These are phyloP conservation scores for Annulohypoxylon truncatum DNA, from an alignment of 2,329 filamentous ascomycete species.

Conservation along the genomic window DNA sequence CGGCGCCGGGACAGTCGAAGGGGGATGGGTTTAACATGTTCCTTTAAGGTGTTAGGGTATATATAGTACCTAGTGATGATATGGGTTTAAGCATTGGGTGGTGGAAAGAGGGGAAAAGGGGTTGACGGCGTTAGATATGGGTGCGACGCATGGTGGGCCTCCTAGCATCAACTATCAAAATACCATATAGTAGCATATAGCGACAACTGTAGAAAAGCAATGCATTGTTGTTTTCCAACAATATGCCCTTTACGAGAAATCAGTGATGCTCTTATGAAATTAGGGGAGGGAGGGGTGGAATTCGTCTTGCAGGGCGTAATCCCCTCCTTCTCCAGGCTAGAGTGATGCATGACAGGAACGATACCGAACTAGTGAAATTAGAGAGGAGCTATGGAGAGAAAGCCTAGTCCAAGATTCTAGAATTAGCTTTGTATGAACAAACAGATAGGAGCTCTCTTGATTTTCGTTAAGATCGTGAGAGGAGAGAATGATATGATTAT, in stretches of 20 bases:
- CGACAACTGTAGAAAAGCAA: neutral
- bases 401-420: too few relatives aligned
- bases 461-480: too few relatives aligned
- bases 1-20: constrained; percentile 33
- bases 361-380: too few relatives aligned
- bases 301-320: too few relatives aligned
- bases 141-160: neutral
- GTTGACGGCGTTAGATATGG: neutral
- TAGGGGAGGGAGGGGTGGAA: neutral
- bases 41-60: constrained; percentile 16
- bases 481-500: neutral
- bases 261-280: neutral
- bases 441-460: neutral
- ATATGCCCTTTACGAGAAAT: neutral
- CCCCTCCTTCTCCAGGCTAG: too few relatives aligned
- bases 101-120: neutral
- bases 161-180: neutral
- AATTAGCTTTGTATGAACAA: too few relatives aligned
- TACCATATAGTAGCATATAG: neutral
- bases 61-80: neutral
- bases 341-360: too few relatives aligned
- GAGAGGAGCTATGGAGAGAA: too few relatives aligned
- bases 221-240: neutral
- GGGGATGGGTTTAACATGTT: constrained; percentile 33
- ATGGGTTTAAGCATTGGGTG: neutral